Percentiles rank a stretch among this genome's conserved stretches.
Conservation (phyloP, 768 basidiomycete species). For the Coprinopsis cinerea region DNA sequence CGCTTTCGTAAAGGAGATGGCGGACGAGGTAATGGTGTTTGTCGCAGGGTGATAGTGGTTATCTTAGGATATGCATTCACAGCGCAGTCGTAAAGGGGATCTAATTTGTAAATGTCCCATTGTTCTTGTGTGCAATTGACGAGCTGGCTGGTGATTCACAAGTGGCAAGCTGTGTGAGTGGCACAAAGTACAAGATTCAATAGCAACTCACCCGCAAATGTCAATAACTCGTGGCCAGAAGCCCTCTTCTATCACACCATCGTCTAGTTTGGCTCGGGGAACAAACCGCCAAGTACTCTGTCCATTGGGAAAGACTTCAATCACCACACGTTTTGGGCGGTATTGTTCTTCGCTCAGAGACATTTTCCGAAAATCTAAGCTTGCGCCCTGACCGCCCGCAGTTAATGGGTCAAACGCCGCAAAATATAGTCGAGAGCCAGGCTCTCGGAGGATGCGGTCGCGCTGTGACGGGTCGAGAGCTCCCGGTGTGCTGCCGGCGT, state of each 20-base stretch:
- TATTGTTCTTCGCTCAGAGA: slow-evolving; percentile 36
- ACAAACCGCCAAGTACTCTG: slow-evolving; percentile 71
- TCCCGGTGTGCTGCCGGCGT: slow-evolving; percentile 49
- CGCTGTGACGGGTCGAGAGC: slow-evolving; percentile 58
- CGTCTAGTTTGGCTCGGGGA: slow-evolving; percentile 56
- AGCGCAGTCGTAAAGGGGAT: slow-evolving; percentile 64
- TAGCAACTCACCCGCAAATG: slow-evolving; percentile 57
- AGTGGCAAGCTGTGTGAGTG: neutral
- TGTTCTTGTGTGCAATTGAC: slow-evolving; percentile 63
- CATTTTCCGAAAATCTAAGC: slow-evolving; percentile 32
- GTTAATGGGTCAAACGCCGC: slow-evolving; percentile 69
- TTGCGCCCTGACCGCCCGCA: slow-evolving; percentile 38
- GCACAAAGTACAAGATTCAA: slow-evolving; percentile 3
- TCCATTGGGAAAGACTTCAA: slow-evolving; percentile 57
- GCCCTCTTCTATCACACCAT: slow-evolving; percentile 61
- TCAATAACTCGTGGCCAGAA: slow-evolving; percentile 61
- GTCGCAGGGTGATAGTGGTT: slow-evolving; percentile 27
- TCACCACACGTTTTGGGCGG: slow-evolving; percentile 65
- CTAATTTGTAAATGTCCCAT: slow-evolving; percentile 84
- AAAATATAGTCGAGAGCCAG: slow-evolving; percentile 59
- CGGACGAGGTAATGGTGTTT: slow-evolving; percentile 12
- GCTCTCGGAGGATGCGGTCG: slow-evolving; percentile 52
- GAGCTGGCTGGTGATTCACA: slow-evolving; percentile 42
- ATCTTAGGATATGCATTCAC: slow-evolving; percentile 40
- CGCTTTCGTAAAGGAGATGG: slow-evolving; percentile 14